Percentiles rank a stretch among this genome's conserved stretches.
phyloP scores from a whole-genome alignment of 495 filamentous ascomycete genomes.

The Hyaloscypha variabilis region DNA sequence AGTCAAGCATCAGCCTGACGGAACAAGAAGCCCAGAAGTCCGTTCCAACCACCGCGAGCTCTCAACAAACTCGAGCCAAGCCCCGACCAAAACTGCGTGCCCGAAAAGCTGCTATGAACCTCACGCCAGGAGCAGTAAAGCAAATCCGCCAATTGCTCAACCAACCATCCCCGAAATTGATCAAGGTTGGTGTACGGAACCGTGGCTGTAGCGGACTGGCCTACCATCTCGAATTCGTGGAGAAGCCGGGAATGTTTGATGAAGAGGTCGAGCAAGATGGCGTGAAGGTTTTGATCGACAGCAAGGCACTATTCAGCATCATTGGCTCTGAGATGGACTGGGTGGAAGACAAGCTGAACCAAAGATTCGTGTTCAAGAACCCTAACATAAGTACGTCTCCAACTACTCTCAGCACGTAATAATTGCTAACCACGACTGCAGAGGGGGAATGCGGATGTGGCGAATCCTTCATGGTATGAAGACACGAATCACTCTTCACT shows the following conservation, averaged over 20 bases:
- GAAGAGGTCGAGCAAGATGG: conserved; percentile 95
- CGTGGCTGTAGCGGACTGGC: conserved; percentile 93
- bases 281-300: conserved; percentile 93
- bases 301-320: conserved; percentile 95
- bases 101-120: conserved; percentile 87
- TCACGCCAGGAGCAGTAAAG: conserved; percentile 75
- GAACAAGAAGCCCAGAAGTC: conserved; percentile 70
- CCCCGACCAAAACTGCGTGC: conserved; percentile 72
- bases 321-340: conserved; percentile 99
- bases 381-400: conserved; percentile 89
- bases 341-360: conserved; percentile 91
- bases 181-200: conserved; percentile 93
- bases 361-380: conserved; percentile 91
- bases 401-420: not conserved
- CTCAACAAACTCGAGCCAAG: conserved; percentile 35
- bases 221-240: conserved; percentile 96
- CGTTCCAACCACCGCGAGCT: conserved; percentile 39
- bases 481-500: conserved; percentile 6
- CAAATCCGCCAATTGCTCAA: conserved; percentile 75
- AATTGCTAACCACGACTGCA: conserved; percentile 48
- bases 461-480: conserved; percentile 90
- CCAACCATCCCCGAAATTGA: conserved; percentile 85
- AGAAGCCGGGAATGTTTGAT: conserved; percentile 84
- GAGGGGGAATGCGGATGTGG: conserved; percentile 98
- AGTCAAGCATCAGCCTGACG: conserved; percentile 38